A percentile compares a stretch with the other conserved stretches of the same genome.
phyloP scores from a whole-genome alignment of 2,329 filamentous ascomycete genomes.

The Penicillium janthinellum region DNA sequence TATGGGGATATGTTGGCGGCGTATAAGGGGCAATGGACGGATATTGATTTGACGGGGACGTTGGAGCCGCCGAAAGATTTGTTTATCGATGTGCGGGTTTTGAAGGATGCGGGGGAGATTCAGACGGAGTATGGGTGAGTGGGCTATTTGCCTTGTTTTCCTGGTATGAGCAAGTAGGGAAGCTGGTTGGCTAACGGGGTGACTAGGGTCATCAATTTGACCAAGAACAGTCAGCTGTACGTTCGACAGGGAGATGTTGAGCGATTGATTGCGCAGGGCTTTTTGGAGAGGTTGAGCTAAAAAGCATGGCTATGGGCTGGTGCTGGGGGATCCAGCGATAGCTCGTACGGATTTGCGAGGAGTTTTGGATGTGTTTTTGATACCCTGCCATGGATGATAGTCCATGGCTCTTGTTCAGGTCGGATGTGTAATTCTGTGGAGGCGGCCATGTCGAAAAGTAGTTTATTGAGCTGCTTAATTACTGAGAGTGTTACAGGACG shows the following conservation, averaged over 20 bases:
- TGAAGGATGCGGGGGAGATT: conserved; percentile 97
- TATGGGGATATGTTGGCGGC: conserved; percentile 92
- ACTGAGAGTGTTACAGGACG: background rate
- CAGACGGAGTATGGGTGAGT: conserved; percentile 97
- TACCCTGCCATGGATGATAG: conserved; percentile 14
- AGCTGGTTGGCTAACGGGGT: conserved; percentile 28
- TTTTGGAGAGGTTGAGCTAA: conserved; percentile 85
- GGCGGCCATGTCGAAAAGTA: background rate
- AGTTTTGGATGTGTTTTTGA: conserved; percentile 16
- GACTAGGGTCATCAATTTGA: conserved; percentile 83
- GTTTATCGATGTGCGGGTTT: conserved; percentile 93
- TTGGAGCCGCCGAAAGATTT: conserved; percentile 92
- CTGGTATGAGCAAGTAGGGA: conserved; percentile 1
- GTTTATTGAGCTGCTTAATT: background rate
- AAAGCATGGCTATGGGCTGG: background rate
- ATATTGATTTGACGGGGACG: conserved; percentile 92
- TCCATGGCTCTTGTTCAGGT: background rate
- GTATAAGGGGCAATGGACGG: conserved; percentile 98
- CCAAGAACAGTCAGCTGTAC: conserved; percentile 98
- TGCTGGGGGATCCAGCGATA: background rate
- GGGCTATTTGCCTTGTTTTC: background rate
- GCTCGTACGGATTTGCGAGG: conserved; percentile 2
- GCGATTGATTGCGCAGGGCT: conserved; percentile 88
- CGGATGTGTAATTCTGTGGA: background rate
- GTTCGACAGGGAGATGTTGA: conserved; percentile 96